A percentile compares a stretch with the other conserved stretches of the same genome.
These are phyloP conservation scores for Leucosporidium scottii DNA, from an alignment of 768 basidiomycete genomes.

Conservation along the genomic window DNA sequence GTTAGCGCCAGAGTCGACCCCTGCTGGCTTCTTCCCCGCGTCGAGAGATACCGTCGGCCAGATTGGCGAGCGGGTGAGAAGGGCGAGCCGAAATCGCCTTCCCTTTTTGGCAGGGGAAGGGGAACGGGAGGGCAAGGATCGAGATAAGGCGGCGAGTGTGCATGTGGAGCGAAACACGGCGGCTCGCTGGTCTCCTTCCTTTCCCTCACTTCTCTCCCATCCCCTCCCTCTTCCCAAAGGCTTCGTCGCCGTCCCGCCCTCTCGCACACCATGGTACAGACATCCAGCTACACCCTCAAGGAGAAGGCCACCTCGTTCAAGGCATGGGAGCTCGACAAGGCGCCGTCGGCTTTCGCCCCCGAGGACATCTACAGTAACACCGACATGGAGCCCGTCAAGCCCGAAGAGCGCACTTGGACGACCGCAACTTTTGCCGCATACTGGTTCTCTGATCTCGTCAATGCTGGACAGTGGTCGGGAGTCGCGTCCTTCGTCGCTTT, in stretches of 20 bases:
- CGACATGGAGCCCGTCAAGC: conserved; percentile 12
- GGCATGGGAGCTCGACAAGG: neutral
- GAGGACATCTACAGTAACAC: neutral
- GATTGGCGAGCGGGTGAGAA: no score
- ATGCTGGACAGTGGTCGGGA: neutral
- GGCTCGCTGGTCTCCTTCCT: neutral
- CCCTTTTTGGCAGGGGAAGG: no score
- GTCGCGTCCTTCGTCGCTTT: neutral
- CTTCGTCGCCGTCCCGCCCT: neutral
- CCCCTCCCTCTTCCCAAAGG: neutral
- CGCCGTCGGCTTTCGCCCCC: neutral
- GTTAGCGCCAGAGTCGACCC: no score
- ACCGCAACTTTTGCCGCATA: neutral
- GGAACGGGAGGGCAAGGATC: no score
- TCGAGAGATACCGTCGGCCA: no score
- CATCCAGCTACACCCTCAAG: neutral
- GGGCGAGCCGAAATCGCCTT: no score
- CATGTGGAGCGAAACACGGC: no score
- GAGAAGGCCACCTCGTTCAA: neutral
- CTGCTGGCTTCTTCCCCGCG: no score
- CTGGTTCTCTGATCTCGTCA: neutral
- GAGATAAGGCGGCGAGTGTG: no score
- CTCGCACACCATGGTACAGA: neutral
- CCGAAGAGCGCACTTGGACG: conserved; percentile 1
- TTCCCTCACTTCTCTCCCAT: neutral